Evolutionary conservation across 2,329 filamentous ascomycete genomes (phyloP), one percentile per base, ranked within the genome.

Genomic region (Colletotrichum tabaci): DNA sequence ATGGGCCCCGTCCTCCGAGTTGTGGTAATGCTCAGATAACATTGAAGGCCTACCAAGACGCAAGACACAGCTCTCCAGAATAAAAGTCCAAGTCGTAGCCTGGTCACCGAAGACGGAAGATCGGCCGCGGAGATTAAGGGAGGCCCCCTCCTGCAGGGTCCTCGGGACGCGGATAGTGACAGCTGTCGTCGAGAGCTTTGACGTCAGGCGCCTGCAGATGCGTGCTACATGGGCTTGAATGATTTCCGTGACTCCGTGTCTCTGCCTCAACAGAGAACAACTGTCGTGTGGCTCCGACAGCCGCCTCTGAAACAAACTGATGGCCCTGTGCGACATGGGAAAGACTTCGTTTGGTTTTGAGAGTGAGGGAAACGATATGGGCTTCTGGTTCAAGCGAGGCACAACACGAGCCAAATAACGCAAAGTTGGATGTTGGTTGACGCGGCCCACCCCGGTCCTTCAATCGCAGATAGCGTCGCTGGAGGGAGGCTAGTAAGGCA

Each of bases 161-260:
- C 57, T 50, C 49, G 40, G 42, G 30, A 38, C 15, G 47, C 52
- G 61, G 61, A 26, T 44, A 52, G 66, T 69, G 67, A 70, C 67
- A 56, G 67, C 67, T 70, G 63, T 70, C 55, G 55, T 23, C 30
- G 30, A 52, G 42, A 61, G 63, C 35, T 61, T 70, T 67, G 63
- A 70, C 67, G 67, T 70, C 67, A 63, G 67, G 46, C 35, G 42
- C 55, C 62, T 61, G 62, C 67, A 70, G 55, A 61, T n/a, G 26
- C 9, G 55, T 60, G 46, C 55, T 13, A 49, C 47, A 47, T 52
- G 53, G 40, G 26, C 9, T 21, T 49, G 8, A 44, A 61, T 42
- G 46, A 42, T 52, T 53, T 13, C 63, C 50, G 55, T 61, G 49
- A 40, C 53, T 26, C 62, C 30, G 40, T 61, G 55, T 26, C 13